A percentile compares a stretch with the other conserved stretches of the same genome.
Conservation (phyloP, 2,329 filamentous ascomycete species). For the Fusarium floridanum region DNA sequence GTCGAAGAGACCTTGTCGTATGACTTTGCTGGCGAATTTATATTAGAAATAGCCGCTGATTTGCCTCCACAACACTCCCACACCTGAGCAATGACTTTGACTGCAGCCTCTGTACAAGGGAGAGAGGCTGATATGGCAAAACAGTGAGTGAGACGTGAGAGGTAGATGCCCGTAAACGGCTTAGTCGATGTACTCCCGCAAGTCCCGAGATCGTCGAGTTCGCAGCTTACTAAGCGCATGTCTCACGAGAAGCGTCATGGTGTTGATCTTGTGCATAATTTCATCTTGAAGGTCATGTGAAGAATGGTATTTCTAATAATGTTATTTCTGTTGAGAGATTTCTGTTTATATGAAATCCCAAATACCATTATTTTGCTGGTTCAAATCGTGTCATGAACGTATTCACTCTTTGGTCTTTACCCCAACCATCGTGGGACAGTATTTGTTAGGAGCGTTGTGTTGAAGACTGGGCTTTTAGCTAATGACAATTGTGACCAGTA, state of each 20-base stretch:
- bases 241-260: not conserved
- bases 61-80: not conserved
- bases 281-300: not conserved
- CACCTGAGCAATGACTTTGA: not conserved
- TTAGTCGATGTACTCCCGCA: conserved; percentile 34
- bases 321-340: not conserved
- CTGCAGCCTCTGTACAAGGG: not conserved
- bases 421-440: not conserved
- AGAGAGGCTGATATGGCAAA: conserved; percentile 2
- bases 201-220: conserved; percentile 27
- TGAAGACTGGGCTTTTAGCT: not conserved
- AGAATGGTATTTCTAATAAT: not conserved
- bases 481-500: not conserved
- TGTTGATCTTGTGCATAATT: not conserved
- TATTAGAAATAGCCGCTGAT: not conserved
- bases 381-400: not conserved
- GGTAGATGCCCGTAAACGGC: conserved; percentile 29
- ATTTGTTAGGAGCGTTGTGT: not conserved
- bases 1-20: not conserved
- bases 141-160: conserved; percentile 13
- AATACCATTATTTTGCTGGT: not conserved
- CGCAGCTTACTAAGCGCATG: conserved; percentile 37
- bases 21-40: not conserved
- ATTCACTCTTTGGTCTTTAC: not conserved
- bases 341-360: not conserved